Evolutionary conservation across 345 rosid genomes (phyloP), one percentile per base, ranked within the genome.

Genomic region (Camelina sativa): DNA sequence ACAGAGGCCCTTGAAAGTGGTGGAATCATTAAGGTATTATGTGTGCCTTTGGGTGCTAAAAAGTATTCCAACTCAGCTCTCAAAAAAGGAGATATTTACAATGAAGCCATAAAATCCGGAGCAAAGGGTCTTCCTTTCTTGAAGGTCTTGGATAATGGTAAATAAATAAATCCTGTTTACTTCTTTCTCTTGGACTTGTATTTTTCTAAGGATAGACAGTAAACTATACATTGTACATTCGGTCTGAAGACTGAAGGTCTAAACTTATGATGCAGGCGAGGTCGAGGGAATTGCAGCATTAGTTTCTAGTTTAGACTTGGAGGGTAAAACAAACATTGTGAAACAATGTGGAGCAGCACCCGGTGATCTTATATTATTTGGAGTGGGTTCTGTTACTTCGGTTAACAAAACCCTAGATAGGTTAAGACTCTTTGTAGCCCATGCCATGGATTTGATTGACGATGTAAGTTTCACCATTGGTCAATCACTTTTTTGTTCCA

Each of bases 91-190:
- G 92, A 92, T 74, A 38, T 95, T 64, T 86, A 85, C 79, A 85
- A 57, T 48, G 91, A 92, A 84, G 97, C 97, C 50, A 74, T 89
- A n/a, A 89, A 88, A 79, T 90, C 99, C 25, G 99, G 97, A 79
- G 97, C 97, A 52, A 95, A 88, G 84, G 99, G 99, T 55, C 82
- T 95, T 59, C 97, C 97, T 61, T 95, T 91, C 82, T 84, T 95
- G 71, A 95, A 92, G 86, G 91, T 92, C 76, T 76, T 83, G 80
- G 97, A 90, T 83, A 79, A 85, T 85, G 97, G 99, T 95, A 88
- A 76, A 67, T 62, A 34, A 72, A 74, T 55, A 48, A 41, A 20
- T 34, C 60, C 25, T 37, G 76, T 32, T 70, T 32, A 32, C 7
- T 37, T 25, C 65, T 58, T 59, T 67, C 9, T 43, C 19, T 65